These are phyloP conservation scores for Sorghum bicolor DNA, from an alignment of 176 grass and related monocot species.

Conservation along the genomic window Sorghum_bicolor_NCBIv3 NC_012873.2:62556501-62557000, in stretches of 20 bases:
- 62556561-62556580: neutral
- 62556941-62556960: neutral
- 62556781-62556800: neutral
- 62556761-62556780: neutral
- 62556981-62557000: neutral
- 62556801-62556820: neutral
- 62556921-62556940: neutral
- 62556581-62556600: neutral
- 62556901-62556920: too few species aligned
- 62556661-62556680: neutral
- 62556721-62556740: neutral
- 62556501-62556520: neutral
- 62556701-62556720: neutral
- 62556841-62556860: neutral
- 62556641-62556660: neutral
- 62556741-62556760: neutral
- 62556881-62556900: neutral
- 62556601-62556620: neutral
- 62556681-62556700: neutral
- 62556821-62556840: neutral
- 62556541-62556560: neutral
- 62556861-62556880: neutral
- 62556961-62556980: constrained; percentile 14
- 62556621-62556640: neutral
- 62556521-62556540: neutral